phyloP scores from a whole-genome alignment of 805 yeast genomes.

The Sungouiozyma intestinalis region DNA sequence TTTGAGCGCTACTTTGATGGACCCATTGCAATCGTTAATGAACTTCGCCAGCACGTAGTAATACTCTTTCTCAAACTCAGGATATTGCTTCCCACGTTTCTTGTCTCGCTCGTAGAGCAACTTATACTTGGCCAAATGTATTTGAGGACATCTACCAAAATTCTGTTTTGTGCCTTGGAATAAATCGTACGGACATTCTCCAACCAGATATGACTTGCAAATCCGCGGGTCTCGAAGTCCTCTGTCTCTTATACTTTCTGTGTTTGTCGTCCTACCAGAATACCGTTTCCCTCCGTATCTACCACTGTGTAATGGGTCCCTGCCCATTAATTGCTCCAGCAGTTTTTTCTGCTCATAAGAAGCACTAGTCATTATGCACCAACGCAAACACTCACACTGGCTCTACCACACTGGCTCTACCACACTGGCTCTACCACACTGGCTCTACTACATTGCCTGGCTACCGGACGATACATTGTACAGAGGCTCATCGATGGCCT shows the following conservation, averaged over 20 bases:
- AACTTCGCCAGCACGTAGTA: constrained; percentile 40
- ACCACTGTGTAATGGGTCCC: constrained; percentile 9
- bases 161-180: constrained; percentile 76
- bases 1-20: constrained; percentile 50
- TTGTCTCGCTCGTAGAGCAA: constrained; percentile 51
- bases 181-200: constrained; percentile 76
- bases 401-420: not conserved
- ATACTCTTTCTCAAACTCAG: constrained; percentile 40
- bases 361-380: constrained; percentile 33
- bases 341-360: constrained; percentile 63
- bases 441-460: not conserved
- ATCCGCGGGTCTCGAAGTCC: constrained; percentile 46
- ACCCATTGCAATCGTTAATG: constrained; percentile 55
- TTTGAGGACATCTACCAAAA: constrained; percentile 66
- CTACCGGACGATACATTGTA: too few relatives aligned
- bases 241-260: constrained; percentile 8
- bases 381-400: not conserved
- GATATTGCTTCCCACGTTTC: constrained; percentile 32
- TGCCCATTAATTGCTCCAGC: constrained; percentile 64
- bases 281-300: not conserved
- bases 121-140: constrained; percentile 66
- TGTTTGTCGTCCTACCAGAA: too few relatives aligned
- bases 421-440: too few relatives aligned
- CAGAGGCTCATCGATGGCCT: not conserved
- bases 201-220: constrained; percentile 77